Conservation (phyloP, 2,329 filamentous ascomycete species). For the Aspergillus alliaceus region DNA sequence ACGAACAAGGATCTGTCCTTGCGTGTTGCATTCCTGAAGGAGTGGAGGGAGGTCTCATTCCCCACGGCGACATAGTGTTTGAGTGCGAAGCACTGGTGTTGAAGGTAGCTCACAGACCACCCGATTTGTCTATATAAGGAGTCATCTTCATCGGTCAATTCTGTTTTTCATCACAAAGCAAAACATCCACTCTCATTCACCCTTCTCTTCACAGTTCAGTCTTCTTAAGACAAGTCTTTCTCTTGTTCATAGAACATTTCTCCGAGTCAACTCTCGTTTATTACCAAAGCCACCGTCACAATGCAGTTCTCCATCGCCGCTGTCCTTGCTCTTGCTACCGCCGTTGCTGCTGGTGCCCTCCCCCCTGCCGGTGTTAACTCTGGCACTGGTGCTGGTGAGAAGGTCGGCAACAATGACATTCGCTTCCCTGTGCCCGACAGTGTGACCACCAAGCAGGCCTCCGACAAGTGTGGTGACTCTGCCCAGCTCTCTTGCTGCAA, state of each 20-base stretch:
- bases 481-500: slow-evolving; percentile 42
- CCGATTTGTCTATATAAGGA: slow-evolving; percentile 35
- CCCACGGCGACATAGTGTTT: neutral
- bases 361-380: slow-evolving; percentile 20
- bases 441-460: slow-evolving; percentile 38
- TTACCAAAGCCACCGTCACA: slow-evolving; percentile 33
- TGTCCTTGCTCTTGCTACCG: slow-evolving; percentile 36
- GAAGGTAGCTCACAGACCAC: slow-evolving; percentile 20
- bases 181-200: slow-evolving; percentile 33
- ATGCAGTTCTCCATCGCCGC: slow-evolving; percentile 39
- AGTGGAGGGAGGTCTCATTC: slow-evolving; percentile 10
- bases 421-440: slow-evolving; percentile 33
- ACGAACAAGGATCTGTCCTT: slow-evolving; percentile 16
- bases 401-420: slow-evolving; percentile 33
- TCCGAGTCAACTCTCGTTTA: slow-evolving; percentile 26
- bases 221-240: slow-evolving; percentile 15
- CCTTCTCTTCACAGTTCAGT: slow-evolving; percentile 29
- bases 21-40: slow-evolving; percentile 32
- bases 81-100: slow-evolving; percentile 6
- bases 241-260: slow-evolving; percentile 1
- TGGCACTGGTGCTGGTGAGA: slow-evolving; percentile 29
- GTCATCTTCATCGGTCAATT: slow-evolving; percentile 9
- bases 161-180: slow-evolving; percentile 29
- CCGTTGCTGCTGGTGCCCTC: slow-evolving; percentile 33
- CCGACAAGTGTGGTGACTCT: slow-evolving; percentile 40